A percentile compares a stretch with the other conserved stretches of the same genome.
Evolutionary conservation across 108 stramenopile species (phyloP).

Genomic region (Cyclostephanos tholiformis): DNA sequence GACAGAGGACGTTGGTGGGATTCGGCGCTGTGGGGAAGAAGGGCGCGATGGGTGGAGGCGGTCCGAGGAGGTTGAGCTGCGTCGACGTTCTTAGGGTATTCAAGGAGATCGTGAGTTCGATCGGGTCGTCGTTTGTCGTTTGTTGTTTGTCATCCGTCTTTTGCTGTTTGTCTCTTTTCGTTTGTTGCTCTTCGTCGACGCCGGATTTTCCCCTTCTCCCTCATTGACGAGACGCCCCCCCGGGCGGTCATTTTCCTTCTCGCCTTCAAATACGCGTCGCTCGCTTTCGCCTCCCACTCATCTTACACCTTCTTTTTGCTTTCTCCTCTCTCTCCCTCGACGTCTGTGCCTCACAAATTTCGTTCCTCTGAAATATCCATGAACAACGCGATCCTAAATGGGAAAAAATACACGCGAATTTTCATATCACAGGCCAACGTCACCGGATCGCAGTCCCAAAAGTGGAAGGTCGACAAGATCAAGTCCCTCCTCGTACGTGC

Average conservation of each 20-base stretch:
- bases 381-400: neutral
- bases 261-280: no score
- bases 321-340: no score
- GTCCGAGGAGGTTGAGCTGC: slow-evolving; percentile 74
- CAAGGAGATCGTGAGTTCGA: slow-evolving; percentile 65
- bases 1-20: slow-evolving; percentile 87
- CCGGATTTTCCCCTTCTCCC: no score
- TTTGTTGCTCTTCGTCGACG: no score
- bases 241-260: no score
- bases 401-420: neutral
- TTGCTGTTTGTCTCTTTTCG: no score
- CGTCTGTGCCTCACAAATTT: no score
- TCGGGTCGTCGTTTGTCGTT: neutral
- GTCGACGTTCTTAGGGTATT: slow-evolving; percentile 63
- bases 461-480: slow-evolving; percentile 93
- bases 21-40: slow-evolving; percentile 47
- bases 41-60: slow-evolving; percentile 51
- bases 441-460: slow-evolving; percentile 87
- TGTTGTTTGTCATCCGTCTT: neutral
- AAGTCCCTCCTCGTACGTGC: slow-evolving; percentile 86
- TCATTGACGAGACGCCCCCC: no score
- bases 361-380: neutral
- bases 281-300: no score
- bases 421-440: slow-evolving; percentile 53
- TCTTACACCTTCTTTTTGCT: no score